A percentile compares a stretch with the other conserved stretches of the same genome.
These are phyloP conservation scores for Fusarium setosum DNA, from an alignment of 2,329 filamentous ascomycete genomes.

Conservation along the genomic window DNA sequence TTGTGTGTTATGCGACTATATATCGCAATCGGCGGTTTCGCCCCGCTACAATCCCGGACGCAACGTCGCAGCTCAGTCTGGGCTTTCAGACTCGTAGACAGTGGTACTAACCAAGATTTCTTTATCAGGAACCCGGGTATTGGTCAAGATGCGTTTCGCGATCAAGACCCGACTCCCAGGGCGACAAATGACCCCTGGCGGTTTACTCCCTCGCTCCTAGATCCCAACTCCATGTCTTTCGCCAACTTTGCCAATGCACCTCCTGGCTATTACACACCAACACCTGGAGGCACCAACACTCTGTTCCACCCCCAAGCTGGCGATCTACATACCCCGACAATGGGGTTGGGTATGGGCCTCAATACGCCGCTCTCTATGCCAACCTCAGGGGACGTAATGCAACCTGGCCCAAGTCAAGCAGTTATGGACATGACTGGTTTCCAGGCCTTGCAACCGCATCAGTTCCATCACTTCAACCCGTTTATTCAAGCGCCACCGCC, in stretches of 20 bases:
- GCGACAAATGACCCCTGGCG: constrained; percentile 85
- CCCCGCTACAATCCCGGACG: background rate
- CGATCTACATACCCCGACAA: constrained; percentile 85
- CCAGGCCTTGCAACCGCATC: constrained; percentile 69
- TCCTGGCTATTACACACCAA: constrained; percentile 88
- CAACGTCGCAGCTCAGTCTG: background rate
- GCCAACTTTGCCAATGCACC: constrained; percentile 82
- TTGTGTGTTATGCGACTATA: background rate
- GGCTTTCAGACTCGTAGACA: background rate
- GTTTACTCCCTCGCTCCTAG: constrained; percentile 89
- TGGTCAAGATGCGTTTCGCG: constrained; percentile 58
- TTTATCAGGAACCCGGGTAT: constrained; percentile 36
- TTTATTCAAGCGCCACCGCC: constrained; percentile 73
- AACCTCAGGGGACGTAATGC: constrained; percentile 72
- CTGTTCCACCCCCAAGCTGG: constrained; percentile 86
- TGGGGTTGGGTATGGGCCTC: constrained; percentile 80
- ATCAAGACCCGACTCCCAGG: constrained; percentile 85
- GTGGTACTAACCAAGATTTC: constrained; percentile 22
- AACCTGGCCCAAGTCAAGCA: constrained; percentile 60
- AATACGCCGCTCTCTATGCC: constrained; percentile 86
- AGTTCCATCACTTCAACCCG: constrained; percentile 75
- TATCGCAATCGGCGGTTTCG: background rate
- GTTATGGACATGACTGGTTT: constrained; percentile 77
- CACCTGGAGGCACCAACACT: constrained; percentile 82
- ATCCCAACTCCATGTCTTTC: constrained; percentile 86